These are phyloP conservation scores for Pyricularia pennisetigena DNA, from an alignment of 2,329 filamentous ascomycete species.

Conservation along the genomic window DNA sequence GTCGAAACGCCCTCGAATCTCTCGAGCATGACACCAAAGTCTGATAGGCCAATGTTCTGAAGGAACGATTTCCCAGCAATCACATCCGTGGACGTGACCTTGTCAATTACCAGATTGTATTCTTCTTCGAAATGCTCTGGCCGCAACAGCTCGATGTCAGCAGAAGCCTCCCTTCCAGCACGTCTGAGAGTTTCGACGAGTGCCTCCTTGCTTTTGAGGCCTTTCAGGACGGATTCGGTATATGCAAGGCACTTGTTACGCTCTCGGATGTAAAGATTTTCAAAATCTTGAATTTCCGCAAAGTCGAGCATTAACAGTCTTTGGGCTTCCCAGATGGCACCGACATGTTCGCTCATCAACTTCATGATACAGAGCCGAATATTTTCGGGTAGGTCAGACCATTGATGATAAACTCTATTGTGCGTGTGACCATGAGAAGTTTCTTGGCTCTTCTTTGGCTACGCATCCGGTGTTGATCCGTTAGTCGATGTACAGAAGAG, in stretches of 20 bases:
- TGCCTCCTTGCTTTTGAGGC: not conserved
- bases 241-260: not conserved
- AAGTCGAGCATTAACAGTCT: constrained; percentile 5
- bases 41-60: constrained; percentile 3
- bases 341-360: constrained; percentile 6
- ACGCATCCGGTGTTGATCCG: not conserved
- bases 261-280: constrained; percentile 7
- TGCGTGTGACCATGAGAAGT: not conserved
- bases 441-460: not conserved
- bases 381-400: constrained; percentile 5
- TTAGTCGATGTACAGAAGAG: not conserved
- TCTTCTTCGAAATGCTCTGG: not conserved
- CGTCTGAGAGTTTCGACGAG: not conserved
- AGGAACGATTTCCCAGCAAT: constrained; percentile 6
- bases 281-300: constrained; percentile 5
- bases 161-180: not conserved
- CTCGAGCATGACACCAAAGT: constrained; percentile 4
- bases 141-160: not conserved
- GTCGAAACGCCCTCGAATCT: constrained; percentile 4
- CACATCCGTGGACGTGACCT: constrained; percentile 5
- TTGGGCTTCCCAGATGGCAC: not conserved
- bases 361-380: constrained; percentile 12
- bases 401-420: not conserved
- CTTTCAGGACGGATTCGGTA: not conserved
- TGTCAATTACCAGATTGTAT: constrained; percentile 5